These are phyloP conservation scores for Paramecium tetraurelia DNA, from an alignment of 73 alveolate genomes.

Conservation along the genomic window DNA sequence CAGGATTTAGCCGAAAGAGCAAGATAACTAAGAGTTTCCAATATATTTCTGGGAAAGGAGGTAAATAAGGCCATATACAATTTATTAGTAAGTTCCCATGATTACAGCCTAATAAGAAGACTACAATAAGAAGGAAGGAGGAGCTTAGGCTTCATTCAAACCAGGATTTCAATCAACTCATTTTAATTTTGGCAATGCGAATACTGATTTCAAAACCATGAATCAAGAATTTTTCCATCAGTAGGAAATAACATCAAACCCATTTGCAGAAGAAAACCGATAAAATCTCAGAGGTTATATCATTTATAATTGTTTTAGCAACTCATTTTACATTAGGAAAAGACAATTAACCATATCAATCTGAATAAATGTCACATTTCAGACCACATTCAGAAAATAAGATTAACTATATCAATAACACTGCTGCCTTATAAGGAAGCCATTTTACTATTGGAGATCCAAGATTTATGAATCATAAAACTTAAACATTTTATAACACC, in stretches of 20 bases:
- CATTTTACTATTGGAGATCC: conserved; percentile 52
- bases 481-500: not conserved
- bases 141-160: not conserved
- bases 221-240: not conserved
- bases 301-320: not conserved
- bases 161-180: conserved; percentile 7
- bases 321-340: conserved; percentile 41
- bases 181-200: conserved; percentile 34
- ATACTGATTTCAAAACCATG: not conserved
- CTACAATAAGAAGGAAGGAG: not conserved
- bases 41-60: conserved; percentile 40
- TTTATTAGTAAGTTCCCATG: conserved; percentile 21
- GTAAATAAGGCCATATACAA: not conserved
- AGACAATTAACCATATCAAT: conserved; percentile 20
- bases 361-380: conserved; percentile 19
- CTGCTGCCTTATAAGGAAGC: not conserved
- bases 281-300: not conserved
- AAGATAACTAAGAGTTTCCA: not conserved
- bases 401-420: not conserved
- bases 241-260: not conserved
- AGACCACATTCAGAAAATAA: conserved; percentile 25
- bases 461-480: conserved; percentile 44
- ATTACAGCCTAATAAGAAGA: conserved; percentile 10
- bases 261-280: conserved; percentile 51
- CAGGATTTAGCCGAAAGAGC: not conserved